A percentile compares a stretch with the other conserved stretches of the same genome.
phyloP scores from a whole-genome alignment of 2,329 filamentous ascomycete genomes.

The Trichoderma koningiopsis region DNA sequence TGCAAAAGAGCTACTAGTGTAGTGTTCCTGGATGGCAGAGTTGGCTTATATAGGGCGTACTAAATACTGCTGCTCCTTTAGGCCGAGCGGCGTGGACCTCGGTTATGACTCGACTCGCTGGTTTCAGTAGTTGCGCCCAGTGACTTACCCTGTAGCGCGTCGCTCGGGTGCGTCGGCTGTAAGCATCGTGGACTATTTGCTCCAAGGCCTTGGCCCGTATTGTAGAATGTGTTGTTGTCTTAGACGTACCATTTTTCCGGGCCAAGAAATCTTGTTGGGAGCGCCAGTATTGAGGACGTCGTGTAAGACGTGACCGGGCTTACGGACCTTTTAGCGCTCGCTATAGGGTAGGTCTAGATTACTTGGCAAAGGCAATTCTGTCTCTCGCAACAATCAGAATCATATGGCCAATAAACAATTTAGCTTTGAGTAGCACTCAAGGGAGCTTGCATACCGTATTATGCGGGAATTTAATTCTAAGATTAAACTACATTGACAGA shows the following conservation, averaged over 20 bases:
- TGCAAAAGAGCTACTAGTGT: background rate
- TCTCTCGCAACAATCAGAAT: background rate
- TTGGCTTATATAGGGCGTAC: background rate
- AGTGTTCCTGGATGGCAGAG: conserved; percentile 2
- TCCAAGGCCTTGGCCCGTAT: background rate
- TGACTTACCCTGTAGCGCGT: background rate
- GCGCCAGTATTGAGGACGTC: background rate
- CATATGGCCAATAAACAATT: background rate
- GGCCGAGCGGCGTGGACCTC: conserved; percentile 11
- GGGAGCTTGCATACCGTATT: background rate
- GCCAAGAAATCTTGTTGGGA: background rate
- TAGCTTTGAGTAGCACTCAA: background rate
- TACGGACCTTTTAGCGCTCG: background rate
- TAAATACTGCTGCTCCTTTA: conserved; percentile 1
- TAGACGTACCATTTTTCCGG: background rate
- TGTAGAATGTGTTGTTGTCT: background rate
- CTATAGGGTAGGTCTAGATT: background rate
- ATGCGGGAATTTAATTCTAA: background rate
- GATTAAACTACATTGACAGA: background rate
- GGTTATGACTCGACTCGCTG: background rate
- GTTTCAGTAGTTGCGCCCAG: background rate
- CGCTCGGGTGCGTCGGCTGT: background rate
- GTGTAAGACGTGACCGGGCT: background rate
- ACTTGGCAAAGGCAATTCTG: background rate
- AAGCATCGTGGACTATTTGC: background rate